Conservation (phyloP, 352 stramenopile genomes). For the Globisporangium takayamanum region DNA sequence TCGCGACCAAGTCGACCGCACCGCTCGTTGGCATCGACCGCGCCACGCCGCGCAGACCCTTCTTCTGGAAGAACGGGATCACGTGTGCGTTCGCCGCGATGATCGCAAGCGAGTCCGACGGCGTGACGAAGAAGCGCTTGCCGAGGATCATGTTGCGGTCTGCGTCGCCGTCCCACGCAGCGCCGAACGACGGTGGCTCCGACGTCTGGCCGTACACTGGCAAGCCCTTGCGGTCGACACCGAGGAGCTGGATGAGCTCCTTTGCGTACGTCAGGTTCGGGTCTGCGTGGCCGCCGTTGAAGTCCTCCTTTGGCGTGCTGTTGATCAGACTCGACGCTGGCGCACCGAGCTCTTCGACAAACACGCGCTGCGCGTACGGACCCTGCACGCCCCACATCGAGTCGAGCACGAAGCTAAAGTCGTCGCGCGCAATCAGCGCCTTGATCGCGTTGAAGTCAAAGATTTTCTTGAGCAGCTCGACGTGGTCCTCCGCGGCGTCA, state of each 20-base stretch:
- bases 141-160: slow-evolving; percentile 99
- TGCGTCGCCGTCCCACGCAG: slow-evolving; percentile 97
- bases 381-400: slow-evolving; percentile 98
- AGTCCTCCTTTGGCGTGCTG: slow-evolving; percentile 94
- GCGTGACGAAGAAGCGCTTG: slow-evolving; percentile 97
- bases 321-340: slow-evolving; percentile 88
- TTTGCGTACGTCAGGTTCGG: slow-evolving; percentile 99
- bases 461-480: slow-evolving; percentile 92
- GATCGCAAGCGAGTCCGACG: slow-evolving; percentile 97
- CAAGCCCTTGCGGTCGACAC: slow-evolving; percentile 82
- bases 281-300: slow-evolving; percentile 95
- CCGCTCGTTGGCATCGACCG: slow-evolving; percentile 98
- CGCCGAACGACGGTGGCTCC: slow-evolving; percentile 85
- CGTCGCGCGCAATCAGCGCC: slow-evolving; percentile 86
- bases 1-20: slow-evolving; percentile 95
- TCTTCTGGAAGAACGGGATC: slow-evolving; percentile 96
- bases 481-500: slow-evolving; percentile 95
- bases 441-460: slow-evolving; percentile 97
- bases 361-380: slow-evolving; percentile 93
- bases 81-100: slow-evolving; percentile 96
- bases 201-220: slow-evolving; percentile 73
- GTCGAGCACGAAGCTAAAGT: slow-evolving; percentile 96
- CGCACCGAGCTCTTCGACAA: slow-evolving; percentile 94
- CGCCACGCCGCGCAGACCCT: slow-evolving; percentile 92
- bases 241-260: slow-evolving; percentile 95